phyloP scores from a whole-genome alignment of 768 basidiomycete species.

The Suillus alpinus region DNA sequence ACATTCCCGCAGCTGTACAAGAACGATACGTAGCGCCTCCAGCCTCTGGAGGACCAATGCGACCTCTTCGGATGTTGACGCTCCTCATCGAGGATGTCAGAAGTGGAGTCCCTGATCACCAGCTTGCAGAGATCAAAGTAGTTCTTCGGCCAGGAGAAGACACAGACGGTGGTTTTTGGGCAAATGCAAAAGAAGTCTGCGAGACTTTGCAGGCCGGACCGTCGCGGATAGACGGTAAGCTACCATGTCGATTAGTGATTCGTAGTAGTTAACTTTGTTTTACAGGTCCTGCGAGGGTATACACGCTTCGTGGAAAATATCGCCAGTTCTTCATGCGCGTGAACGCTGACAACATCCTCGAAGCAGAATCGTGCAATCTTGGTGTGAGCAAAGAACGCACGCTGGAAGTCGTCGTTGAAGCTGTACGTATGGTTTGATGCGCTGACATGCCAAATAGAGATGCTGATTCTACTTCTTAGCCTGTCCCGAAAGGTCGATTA shows the following conservation, averaged over 20 bases:
- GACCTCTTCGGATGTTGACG: slow-evolving; percentile 53
- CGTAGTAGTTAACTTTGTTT: slow-evolving; percentile 5
- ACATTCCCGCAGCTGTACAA: background rate
- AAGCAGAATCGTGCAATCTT: slow-evolving; percentile 56
- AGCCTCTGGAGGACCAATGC: slow-evolving; percentile 12
- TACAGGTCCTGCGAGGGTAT: slow-evolving; percentile 67
- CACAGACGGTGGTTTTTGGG: slow-evolving; percentile 64
- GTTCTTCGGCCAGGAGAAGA: slow-evolving; percentile 49
- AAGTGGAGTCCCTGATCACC: slow-evolving; percentile 49
- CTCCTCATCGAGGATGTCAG: slow-evolving; percentile 65
- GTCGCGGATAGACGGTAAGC: slow-evolving; percentile 64
- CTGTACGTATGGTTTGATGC: slow-evolving; percentile 36
- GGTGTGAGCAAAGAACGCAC: slow-evolving; percentile 52
- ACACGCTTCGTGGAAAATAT: slow-evolving; percentile 63
- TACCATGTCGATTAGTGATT: background rate
- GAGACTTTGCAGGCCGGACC: slow-evolving; percentile 58
- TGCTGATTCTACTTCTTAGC: slow-evolving; percentile 19
- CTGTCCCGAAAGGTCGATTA: slow-evolving; percentile 22
- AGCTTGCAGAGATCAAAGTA: slow-evolving; percentile 65
- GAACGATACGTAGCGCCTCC: slow-evolving; percentile 14
- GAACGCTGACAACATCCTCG: slow-evolving; percentile 45
- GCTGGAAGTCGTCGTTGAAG: slow-evolving; percentile 56
- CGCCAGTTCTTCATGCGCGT: slow-evolving; percentile 68
- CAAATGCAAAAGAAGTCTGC: slow-evolving; percentile 61
- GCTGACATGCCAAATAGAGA: background rate